phyloP scores from a whole-genome alignment of 2,329 filamentous ascomycete species.

The Zelopaecilomyces penicillatus region DNA sequence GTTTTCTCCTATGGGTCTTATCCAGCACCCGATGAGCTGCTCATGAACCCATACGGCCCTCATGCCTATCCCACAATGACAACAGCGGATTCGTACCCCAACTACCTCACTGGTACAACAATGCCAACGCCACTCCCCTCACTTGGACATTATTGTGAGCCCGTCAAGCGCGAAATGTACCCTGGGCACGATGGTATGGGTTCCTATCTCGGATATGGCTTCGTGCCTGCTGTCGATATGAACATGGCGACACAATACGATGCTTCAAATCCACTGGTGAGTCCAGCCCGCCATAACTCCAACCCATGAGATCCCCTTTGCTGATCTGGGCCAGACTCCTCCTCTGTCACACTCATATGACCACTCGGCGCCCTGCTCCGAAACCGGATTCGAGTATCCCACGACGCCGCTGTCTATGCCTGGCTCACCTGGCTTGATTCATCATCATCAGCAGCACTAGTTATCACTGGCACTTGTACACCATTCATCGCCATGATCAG shows the following conservation, averaged over 20 bases:
- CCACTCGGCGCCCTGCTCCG: conserved; percentile 55
- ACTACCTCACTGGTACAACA: conserved; percentile 44
- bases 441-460: conserved; percentile 14
- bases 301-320: conserved; percentile 35
- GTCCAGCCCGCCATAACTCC: conserved; percentile 38
- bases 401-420: conserved; percentile 68
- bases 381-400: conserved; percentile 56
- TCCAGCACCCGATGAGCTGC: conserved; percentile 55
- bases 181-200: conserved; percentile 51
- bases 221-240: conserved; percentile 57
- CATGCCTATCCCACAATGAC: conserved; percentile 45
- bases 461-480: too few species aligned
- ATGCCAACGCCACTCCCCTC: conserved; percentile 54
- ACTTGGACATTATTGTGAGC: conserved; percentile 54
- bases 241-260: conserved; percentile 54
- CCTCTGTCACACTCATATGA: conserved; percentile 68
- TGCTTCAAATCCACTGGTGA: conserved; percentile 67
- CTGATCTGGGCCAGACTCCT: conserved; percentile 59
- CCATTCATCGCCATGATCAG: neutral
- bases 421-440: conserved; percentile 51
- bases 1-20: conserved; percentile 61
- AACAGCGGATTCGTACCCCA: conserved; percentile 43
- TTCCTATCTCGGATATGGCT: conserved; percentile 60
- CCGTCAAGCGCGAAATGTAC: conserved; percentile 58
- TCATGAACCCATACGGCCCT: conserved; percentile 51